phyloP scores from a whole-genome alignment of 257 asterid genomes.

The Penstemon eatonii region DNA sequence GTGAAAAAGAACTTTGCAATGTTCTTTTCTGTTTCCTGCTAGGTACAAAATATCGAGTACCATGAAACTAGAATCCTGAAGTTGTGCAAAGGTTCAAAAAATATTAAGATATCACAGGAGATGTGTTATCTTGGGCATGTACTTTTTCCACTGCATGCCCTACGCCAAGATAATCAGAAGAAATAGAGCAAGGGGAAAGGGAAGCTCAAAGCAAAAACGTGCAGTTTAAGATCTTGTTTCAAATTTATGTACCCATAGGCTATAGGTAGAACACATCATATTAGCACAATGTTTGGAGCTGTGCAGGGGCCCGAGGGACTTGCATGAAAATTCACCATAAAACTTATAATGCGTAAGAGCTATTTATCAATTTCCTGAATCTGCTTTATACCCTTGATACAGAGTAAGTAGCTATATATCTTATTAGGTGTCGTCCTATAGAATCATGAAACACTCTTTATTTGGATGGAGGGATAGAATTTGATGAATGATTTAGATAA shows the following conservation, averaged over 20 bases:
- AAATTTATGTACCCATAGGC: conserved; percentile 4
- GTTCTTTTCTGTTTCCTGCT: background rate
- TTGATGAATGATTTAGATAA: too few species aligned
- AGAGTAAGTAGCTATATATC: conserved; percentile 20
- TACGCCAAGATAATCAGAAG: background rate
- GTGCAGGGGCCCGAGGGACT: background rate
- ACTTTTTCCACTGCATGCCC: background rate
- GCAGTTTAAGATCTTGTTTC: background rate
- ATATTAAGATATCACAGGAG: conserved; percentile 6
- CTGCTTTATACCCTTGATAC: conserved; percentile 7
- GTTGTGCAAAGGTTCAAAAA: background rate
- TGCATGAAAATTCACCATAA: background rate
- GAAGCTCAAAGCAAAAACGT: conserved; percentile 13
- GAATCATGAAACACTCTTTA: conserved; percentile 7
- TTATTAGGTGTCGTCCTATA: conserved; percentile 6
- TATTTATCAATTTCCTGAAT: conserved; percentile 17
- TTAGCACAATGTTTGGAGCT: background rate
- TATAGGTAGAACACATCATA: background rate
- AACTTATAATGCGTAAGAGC: background rate
- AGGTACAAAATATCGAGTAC: background rate
- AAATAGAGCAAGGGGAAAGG: background rate
- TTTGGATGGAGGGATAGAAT: too few species aligned
- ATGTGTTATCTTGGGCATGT: conserved; percentile 11
- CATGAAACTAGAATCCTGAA: background rate
- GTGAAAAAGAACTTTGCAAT: background rate